A percentile compares a stretch with the other conserved stretches of the same genome.
Evolutionary conservation across 192 early-diverging fungal species (phyloP).

Genomic region (Backusella tarrabulga): DNA sequence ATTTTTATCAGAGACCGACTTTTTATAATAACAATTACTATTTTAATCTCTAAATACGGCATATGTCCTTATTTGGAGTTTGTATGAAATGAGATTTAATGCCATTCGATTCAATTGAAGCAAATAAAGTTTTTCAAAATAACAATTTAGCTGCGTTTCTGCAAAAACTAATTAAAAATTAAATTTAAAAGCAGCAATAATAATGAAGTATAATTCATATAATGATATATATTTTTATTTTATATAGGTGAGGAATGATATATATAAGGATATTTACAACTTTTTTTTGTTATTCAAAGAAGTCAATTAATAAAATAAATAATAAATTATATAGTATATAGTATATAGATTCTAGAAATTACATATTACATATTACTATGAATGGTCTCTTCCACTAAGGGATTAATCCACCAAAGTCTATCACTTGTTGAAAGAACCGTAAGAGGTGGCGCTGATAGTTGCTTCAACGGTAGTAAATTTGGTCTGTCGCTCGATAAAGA

Average conservation of each 20-base stretch:
- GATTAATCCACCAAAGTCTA: constrained; percentile 12
- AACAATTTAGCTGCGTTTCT: not conserved
- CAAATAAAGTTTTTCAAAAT: not conserved
- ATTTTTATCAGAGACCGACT: not conserved
- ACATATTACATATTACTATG: not conserved
- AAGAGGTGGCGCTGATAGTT: not conserved
- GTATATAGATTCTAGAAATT: not conserved
- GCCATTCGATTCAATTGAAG: not conserved
- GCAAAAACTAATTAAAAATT: not conserved
- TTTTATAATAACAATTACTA: too few species aligned
- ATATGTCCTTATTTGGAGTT: not conserved
- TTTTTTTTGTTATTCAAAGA: not conserved
- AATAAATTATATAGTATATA: not conserved
- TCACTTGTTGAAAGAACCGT: not conserved
- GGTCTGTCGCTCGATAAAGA: not conserved
- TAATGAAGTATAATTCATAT: not conserved
- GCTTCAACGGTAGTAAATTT: not conserved
- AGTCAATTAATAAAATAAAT: constrained; percentile 1
- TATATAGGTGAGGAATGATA: not conserved
- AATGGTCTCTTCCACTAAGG: not conserved
- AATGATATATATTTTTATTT: not conserved
- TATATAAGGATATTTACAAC: not conserved
- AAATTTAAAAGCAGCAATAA: not conserved
- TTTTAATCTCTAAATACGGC: not conserved
- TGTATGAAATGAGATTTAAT: not conserved